Evolutionary conservation across 148 eudicot genomes (phyloP), one percentile per base, ranked within the genome.

Genomic region (Silene conica): DNA sequence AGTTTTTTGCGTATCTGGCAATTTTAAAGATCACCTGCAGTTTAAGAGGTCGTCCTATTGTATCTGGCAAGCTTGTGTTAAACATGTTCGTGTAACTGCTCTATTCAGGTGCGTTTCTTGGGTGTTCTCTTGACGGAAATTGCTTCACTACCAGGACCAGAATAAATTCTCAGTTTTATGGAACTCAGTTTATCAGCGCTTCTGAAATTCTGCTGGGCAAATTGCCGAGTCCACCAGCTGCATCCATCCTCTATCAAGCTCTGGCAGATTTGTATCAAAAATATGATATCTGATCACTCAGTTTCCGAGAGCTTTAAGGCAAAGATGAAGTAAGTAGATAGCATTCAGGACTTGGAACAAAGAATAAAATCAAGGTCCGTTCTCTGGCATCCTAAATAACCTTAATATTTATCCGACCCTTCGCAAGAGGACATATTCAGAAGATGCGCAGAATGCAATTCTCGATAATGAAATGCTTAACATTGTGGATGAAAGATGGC

Each of bases 111-210:
- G 95, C 91, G 23, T 90, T 83, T 77, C 80, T 85, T 8, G 89
- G 95, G 18, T 90, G 91, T 72, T 86, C 95, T 26, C 82, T 90
- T 0, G 91, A 88, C 77, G 91, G 95, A 67, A 90, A 86, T 54
- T 8, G 87, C 9, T 82, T 87, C 21, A 86, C 88, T 43, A 89
- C 94, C 28, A 86, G 94, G 13, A 67, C 76, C 2, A 60, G 34
- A 45, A 91, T 80, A 66, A 89, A 90, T 69, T 87, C 82, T 41
- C 72, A 87, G 74, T 90, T 90, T 74, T 90, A 88, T 65, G 95
- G 95, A 22, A 84, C 72, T 77, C 89, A 81, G 43, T 86, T 85
- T 8, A 62, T 90, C 48, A 83, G 52, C 28, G 86, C 91, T 38
- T 76, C 84, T 0, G 83, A 87, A 18, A 90, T 90, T 79, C 85